Evolutionary conservation across 306 rosid genomes (phyloP), one percentile per base, ranked within the genome.

Genomic region (Ochetophila trinervis): DNA sequence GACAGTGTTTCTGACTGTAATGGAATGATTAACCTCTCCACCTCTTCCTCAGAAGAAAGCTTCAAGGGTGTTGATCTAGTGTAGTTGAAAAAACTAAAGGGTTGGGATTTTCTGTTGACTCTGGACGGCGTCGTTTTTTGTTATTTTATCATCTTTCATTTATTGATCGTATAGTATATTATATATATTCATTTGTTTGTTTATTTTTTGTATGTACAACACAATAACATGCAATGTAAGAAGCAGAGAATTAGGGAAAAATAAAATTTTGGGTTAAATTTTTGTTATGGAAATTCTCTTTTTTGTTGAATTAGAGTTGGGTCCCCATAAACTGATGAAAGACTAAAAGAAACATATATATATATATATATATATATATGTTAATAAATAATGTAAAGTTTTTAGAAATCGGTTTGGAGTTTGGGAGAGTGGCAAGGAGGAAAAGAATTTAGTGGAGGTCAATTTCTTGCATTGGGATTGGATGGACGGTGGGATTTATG

Each of bases 1-100:
- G 99, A 94, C 69, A 87, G 95, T 63, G 91, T 94, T 0, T 94
- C 99, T 15, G 98, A 93, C 65, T 84, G 84, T 32, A 89, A 92
- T 73, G 97, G 79, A 22, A 65, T 88, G 81, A 78, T 90, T 79
- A 70, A 88, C 75, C 63, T 90, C 60, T 83, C 96, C 54, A 63
- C 88, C n/a, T 83, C 98, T 53, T 68, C 95, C 19, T 86, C 97
- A 0, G 95, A 86, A 17, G 53, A 52, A 53, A 79, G 86, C 82
- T 84, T 81, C 79, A 76, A 71, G 16, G 88, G 79, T 18, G 82
- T 36, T 36, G 82, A 87, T 63, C 51, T 79, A 19, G 86, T 93
- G 27, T 90, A 77, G 80, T 71, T 76, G 11, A 30, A 45, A 27
- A 27, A 27, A 27, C 2, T 4, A 27, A 27, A 27, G 32, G 32